A percentile compares a stretch with the other conserved stretches of the same genome.
phyloP scores from a whole-genome alignment of 495 filamentous ascomycete genomes.

The Jackrogersella minutella region DNA sequence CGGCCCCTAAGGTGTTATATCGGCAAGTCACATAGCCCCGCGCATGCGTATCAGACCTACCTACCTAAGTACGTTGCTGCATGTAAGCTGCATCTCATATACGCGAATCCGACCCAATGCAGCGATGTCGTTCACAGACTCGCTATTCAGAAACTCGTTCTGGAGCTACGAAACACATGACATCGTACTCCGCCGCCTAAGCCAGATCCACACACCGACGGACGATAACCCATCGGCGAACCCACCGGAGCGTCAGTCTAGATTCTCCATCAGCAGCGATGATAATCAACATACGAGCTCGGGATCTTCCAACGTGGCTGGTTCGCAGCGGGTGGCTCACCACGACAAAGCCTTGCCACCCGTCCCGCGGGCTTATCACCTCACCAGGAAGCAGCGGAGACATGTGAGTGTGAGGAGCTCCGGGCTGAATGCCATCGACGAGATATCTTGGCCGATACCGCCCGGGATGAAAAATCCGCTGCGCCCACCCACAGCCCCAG shows the following conservation, averaged over 20 bases:
- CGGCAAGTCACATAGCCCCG: not conserved
- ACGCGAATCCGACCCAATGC: not conserved
- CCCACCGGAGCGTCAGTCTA: constrained; percentile 15
- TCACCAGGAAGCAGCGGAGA: constrained; percentile 15
- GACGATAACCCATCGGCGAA: not conserved
- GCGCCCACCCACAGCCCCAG: not conserved
- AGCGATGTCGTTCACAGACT: constrained; percentile 31
- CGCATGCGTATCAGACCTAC: not conserved
- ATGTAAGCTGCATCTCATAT: not conserved
- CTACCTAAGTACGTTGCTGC: not conserved
- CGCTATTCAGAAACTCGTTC: constrained; percentile 31
- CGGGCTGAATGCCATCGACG: constrained; percentile 18
- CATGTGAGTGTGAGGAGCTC: constrained; percentile 22
- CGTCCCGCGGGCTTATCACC: constrained; percentile 16
- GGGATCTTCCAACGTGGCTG: constrained; percentile 9
- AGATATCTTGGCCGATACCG: constrained; percentile 34
- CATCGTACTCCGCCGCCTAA: constrained; percentile 23
- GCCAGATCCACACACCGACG: constrained; percentile 11
- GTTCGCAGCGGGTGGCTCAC: not conserved
- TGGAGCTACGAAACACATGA: constrained; percentile 36
- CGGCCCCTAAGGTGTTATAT: constrained; percentile 6
- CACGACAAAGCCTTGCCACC: constrained; percentile 27
- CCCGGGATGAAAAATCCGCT: constrained; percentile 15
- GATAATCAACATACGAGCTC: constrained; percentile 19
- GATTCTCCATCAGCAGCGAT: constrained; percentile 38